A percentile compares a stretch with the other conserved stretches of the same genome.
Evolutionary conservation across 1,284 basidiomycete species (phyloP).

Genomic region (Sporisorium reilianum): DNA sequence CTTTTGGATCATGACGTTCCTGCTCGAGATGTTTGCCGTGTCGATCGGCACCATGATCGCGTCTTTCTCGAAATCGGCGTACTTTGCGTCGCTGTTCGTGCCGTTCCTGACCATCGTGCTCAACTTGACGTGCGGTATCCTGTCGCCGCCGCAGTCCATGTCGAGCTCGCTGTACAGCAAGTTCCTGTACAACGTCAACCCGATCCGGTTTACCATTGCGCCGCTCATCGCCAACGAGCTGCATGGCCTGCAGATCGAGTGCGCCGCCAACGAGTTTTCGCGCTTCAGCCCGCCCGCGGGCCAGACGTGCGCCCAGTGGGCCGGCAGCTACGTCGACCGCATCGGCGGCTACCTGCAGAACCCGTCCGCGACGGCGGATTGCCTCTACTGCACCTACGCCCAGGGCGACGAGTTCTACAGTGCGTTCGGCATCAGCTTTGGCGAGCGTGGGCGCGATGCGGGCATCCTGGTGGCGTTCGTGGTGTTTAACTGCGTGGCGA

Average conservation of each 20-base stretch:
- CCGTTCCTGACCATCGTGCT: conserved; percentile 76
- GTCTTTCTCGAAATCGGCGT: conserved; percentile 72
- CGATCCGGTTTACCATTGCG: conserved; percentile 54
- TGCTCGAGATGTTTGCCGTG: conserved; percentile 57
- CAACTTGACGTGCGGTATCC: conserved; percentile 74
- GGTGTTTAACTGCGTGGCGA: conserved; percentile 51
- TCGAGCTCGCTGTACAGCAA: conserved; percentile 51
- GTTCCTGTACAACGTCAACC: conserved; percentile 64
- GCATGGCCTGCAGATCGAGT: conserved; percentile 78
- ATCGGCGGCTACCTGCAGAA: conserved; percentile 85
- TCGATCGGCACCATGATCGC: conserved; percentile 67
- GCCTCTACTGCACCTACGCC: conserved; percentile 80
- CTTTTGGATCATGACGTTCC: conserved; percentile 74
- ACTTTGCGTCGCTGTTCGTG: conserved; percentile 83
- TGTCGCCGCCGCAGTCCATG: conserved; percentile 74
- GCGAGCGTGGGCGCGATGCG: conserved; percentile 50
- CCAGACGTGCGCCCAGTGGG: conserved; percentile 78
- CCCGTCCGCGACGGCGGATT: conserved; percentile 74
- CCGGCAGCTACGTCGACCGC: conserved; percentile 70
- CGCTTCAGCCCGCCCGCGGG: conserved; percentile 78
- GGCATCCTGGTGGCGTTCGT: conserved; percentile 60
- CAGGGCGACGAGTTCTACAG: conserved; percentile 79
- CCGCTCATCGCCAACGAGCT: conserved; percentile 82
- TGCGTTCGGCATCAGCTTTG: conserved; percentile 78
- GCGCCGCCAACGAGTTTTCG: conserved; percentile 76